Evolutionary conservation across 139 green algal species (phyloP).

Genomic region (Chlorella sp.): DNA sequence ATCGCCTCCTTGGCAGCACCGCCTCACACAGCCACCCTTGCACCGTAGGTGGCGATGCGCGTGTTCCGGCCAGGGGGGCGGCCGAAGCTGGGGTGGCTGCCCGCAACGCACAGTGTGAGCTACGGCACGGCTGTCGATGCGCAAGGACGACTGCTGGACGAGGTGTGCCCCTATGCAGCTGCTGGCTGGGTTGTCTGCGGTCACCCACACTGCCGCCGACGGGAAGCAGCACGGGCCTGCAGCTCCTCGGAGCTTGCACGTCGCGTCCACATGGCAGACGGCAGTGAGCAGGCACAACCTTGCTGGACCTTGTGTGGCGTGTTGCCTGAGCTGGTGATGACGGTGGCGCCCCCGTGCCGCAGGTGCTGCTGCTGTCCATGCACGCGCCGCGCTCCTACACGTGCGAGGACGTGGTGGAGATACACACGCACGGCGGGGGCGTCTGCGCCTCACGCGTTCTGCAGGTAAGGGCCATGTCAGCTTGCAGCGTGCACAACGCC

Average conservation of each 20-base stretch:
- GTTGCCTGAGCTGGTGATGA: not conserved
- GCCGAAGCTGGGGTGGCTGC: conserved; percentile 35
- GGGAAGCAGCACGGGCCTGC: not conserved
- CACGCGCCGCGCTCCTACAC: conserved; percentile 86
- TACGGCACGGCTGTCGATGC: conserved; percentile 69
- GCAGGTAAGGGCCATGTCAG: conserved; percentile 6
- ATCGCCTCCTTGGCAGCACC: too few relatives aligned
- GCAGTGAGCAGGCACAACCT: not conserved
- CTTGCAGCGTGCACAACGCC: not conserved
- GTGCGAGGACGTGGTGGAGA: conserved; percentile 91
- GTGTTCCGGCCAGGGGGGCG: conserved; percentile 50
- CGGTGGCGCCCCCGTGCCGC: not conserved
- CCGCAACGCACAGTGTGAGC: conserved; percentile 71
- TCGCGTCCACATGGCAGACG: not conserved
- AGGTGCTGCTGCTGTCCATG: conserved; percentile 75
- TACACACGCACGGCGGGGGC: conserved; percentile 88
- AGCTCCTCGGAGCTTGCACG: not conserved
- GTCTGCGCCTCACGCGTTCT: conserved; percentile 77
- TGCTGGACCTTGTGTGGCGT: not conserved
- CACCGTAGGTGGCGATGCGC: conserved; percentile 9
- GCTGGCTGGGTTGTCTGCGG: not conserved
- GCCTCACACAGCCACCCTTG: not conserved
- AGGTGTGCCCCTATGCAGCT: conserved; percentile 26
- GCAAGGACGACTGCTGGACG: conserved; percentile 42
- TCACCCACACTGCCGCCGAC: not conserved